Evolutionary conservation across 371 early-diverging fungal genomes (phyloP), one percentile per base, ranked within the genome.

Genomic region (Mortierella sp.): DNA sequence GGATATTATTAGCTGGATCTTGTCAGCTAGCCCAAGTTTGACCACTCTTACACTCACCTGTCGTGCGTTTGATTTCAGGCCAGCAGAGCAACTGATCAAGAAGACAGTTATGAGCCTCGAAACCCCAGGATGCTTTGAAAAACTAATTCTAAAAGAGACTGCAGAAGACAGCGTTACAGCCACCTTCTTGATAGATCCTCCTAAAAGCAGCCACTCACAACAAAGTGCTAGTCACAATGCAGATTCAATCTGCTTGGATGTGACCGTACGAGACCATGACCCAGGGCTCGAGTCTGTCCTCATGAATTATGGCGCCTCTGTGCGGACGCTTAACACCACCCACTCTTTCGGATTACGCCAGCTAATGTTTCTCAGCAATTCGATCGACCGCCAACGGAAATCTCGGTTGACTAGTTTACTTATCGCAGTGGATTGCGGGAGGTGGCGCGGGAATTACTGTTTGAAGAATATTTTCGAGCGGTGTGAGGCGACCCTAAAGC

Each of bases 261-360:
- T 61, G 16, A 61, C 61, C 11, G 61, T 61, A 8, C 11, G 14
- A 8, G 39, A 61, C 18, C 22, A 39, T 28, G 39, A 61, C 11
- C 35, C 35, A 8, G 61, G 39, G 5, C 24, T 61, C 0, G 61
- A 61, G 18, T 40, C 40, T 35, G 20, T 61, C n/a, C 24, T 61
- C n/a, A 18, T 39, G 22, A 61, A 16, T 4, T 61, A 61, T 39
- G 61, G 39, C 6, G 20, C 61, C 1, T 16, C 8, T 20, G 24
- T 61, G 37, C 61, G 61, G n/a, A 61, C 61, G 24, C n/a, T 61
- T 20, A 61, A 61, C 39, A 61, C 39, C 2, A 39, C 61, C 4
- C 61, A 61, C 39, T 5, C 61, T 1, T 40, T n/a, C 10, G 61
- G 22, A 39, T n/a, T n/a, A 39, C 35, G 39, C 5, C 61, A 61